A percentile compares a stretch with the other conserved stretches of the same genome.
These are phyloP conservation scores for Dendrobium officinale DNA, from an alignment of 106 monocot species.

Conservation along the genomic window DNA sequence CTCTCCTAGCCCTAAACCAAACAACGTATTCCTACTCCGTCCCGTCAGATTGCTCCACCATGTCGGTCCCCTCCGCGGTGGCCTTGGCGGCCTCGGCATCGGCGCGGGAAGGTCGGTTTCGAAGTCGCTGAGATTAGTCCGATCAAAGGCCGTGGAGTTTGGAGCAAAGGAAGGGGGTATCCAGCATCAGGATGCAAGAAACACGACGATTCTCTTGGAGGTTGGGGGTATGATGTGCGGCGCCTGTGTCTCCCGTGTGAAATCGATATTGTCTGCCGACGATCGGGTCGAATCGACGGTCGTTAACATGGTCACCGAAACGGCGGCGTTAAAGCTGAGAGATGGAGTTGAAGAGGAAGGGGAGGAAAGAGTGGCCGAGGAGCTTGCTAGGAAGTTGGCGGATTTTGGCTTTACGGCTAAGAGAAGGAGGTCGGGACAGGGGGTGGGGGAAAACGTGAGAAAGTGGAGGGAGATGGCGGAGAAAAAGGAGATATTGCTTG, in stretches of 20 bases:
- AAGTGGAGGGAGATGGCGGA: slow-evolving; percentile 82
- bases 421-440: slow-evolving; percentile 43
- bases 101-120: not conserved
- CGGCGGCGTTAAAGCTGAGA: slow-evolving; percentile 63
- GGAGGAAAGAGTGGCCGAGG: slow-evolving; percentile 41
- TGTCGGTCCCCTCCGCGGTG: not conserved
- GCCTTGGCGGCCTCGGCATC: not conserved
- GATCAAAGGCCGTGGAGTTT: slow-evolving; percentile 57
- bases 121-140: slow-evolving; percentile 14
- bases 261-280: slow-evolving; percentile 57
- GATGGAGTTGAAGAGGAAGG: slow-evolving; percentile 14
- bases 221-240: slow-evolving; percentile 99
- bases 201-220: slow-evolving; percentile 58
- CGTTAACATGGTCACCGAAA: slow-evolving; percentile 81
- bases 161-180: slow-evolving; percentile 14
- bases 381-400: slow-evolving; percentile 65
- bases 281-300: slow-evolving; percentile 71
- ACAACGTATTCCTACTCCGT: not conserved
- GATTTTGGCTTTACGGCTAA: slow-evolving; percentile 78
- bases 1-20: slow-evolving; percentile 1
- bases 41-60: not conserved
- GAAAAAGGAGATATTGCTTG: slow-evolving; percentile 68
- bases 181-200: slow-evolving; percentile 4
- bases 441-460: slow-evolving; percentile 70
- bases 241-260: slow-evolving; percentile 74